A percentile compares a stretch with the other conserved stretches of the same genome.
phyloP scores from a whole-genome alignment of 352 stramenopile species.

The Phytophthora aleatoria region DNA sequence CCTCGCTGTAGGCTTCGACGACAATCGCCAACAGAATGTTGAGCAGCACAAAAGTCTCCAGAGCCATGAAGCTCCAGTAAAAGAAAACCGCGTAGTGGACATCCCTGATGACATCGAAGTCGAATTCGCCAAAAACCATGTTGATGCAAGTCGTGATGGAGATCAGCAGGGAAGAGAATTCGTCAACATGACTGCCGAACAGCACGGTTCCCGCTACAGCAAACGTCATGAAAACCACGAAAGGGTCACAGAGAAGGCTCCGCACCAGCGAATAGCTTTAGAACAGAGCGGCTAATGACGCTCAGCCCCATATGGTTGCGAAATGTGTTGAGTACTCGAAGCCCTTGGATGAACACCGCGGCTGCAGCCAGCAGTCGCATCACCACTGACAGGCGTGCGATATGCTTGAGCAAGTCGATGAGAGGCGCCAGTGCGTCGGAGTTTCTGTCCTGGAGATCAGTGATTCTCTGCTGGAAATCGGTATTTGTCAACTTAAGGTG shows the following conservation, averaged over 20 bases:
- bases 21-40: conserved; percentile 78
- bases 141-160: neutral
- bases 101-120: conserved; percentile 33
- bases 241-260: neutral
- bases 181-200: neutral
- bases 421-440: conserved; percentile 9
- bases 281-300: conserved; percentile 11
- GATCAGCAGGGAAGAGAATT: neutral
- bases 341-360: conserved; percentile 38
- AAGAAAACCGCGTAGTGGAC: conserved; percentile 51
- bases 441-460: conserved; percentile 23
- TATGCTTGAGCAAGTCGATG: conserved; percentile 23
- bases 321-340: conserved; percentile 49
- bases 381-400: conserved; percentile 32
- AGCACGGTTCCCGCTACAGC: neutral
- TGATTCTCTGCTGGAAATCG: conserved; percentile 44
- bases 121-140: conserved; percentile 64
- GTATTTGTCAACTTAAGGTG: conserved; percentile 31
- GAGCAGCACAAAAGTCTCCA: conserved; percentile 61
- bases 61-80: conserved; percentile 67
- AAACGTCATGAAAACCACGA: neutral
- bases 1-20: conserved; percentile 51
- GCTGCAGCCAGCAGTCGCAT: conserved; percentile 38
- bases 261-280: neutral
- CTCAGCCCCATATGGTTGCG: conserved; percentile 55